A percentile compares a stretch with the other conserved stretches of the same genome.
These are phyloP conservation scores for Chondrus crispus DNA, from an alignment of 23 red algal species.

Conservation along the genomic window DNA sequence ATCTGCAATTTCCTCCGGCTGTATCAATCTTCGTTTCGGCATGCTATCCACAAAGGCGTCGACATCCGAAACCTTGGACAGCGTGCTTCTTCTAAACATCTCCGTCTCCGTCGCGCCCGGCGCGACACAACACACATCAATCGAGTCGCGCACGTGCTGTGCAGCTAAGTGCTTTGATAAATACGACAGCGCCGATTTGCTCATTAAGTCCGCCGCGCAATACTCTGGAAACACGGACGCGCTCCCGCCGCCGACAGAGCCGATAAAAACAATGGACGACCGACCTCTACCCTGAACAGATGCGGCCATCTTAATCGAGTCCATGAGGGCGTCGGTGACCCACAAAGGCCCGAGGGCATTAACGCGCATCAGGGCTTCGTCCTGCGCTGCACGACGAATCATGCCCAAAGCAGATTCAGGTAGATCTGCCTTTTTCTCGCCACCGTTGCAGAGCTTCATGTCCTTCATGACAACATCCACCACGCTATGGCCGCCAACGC, in stretches of 20 bases:
- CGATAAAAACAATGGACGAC: slow-evolving; percentile 67
- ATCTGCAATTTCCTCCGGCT: slow-evolving; percentile 56
- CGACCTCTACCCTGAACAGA: neutral
- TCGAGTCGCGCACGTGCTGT: slow-evolving; percentile 37
- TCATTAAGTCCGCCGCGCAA: slow-evolving; percentile 71
- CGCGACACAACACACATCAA: slow-evolving; percentile 72
- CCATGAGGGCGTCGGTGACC: slow-evolving; percentile 66
- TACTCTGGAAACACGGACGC: slow-evolving; percentile 83
- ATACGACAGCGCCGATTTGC: slow-evolving; percentile 74
- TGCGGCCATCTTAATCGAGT: slow-evolving; percentile 40
- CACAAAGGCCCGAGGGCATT: slow-evolving; percentile 81
- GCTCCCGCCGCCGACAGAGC: slow-evolving; percentile 74
- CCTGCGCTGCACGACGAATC: slow-evolving; percentile 17
- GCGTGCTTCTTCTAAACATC: slow-evolving; percentile 66
- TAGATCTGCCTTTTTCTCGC: neutral
- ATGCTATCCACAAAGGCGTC: slow-evolving; percentile 65
- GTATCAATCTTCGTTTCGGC: slow-evolving; percentile 74
- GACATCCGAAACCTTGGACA: slow-evolving; percentile 6
- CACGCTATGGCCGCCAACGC: neutral
- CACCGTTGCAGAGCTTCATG: no score
- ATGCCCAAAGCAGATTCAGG: neutral
- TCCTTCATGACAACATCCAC: neutral
- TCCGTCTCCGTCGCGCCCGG: slow-evolving; percentile 88
- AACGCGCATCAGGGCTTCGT: slow-evolving; percentile 72
- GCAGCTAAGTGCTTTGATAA: slow-evolving; percentile 82